Base-by-base conservation (phyloP, 1,284 basidiomycete species). In the Rhodotorula sp. region DNA sequence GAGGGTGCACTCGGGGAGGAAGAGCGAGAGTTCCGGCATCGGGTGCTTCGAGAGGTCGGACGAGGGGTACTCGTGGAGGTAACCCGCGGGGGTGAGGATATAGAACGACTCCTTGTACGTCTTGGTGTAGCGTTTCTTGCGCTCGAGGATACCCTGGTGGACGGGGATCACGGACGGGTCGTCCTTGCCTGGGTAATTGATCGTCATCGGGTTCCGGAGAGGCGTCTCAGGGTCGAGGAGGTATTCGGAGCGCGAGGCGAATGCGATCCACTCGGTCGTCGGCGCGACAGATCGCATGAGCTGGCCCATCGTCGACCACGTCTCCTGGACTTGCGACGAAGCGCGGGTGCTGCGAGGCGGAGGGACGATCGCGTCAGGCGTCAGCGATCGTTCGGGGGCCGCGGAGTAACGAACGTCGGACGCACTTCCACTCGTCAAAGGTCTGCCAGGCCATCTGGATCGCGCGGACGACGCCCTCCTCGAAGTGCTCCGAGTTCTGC, bases 401-500 rank as follows among this genome's bases (percentile, higher is more conserved):
- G n/a, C 24, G 18, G 18, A 31, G 34, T 31, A 56, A 24, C 73
- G 31, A 4, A 22, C 3, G 20, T 5, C 9, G 34, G 20, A 60
- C 59, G 37, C 59, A 60, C 59, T 93, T 89, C 95, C 95, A 99
- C 81, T 98, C 94, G 78, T 95, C 91, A 79, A 92, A 99, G 2
- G 94, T 98, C 74, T 90, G 87, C 95, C 95, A 99, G 1, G 95
- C 93, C 48, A 91, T 93, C 82, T 99, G 94, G 75, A 99, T 88
- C 44, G 92, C 89, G 75, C 92, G 90, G 51, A 99, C 93, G 77
- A 99, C 91, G 70, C 94, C 95, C 78, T 94, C 91, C 81, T 98
- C 95, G 76, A 99, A 99, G 80, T 96, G 90, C 30, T 94, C 95
- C 58, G 90, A 92, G 81, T 97, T 97, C 78, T 97, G 80, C 80